These are phyloP conservation scores for Geum urbanum DNA, from an alignment of 306 rosid genomes.

Conservation along the genomic window DNA sequence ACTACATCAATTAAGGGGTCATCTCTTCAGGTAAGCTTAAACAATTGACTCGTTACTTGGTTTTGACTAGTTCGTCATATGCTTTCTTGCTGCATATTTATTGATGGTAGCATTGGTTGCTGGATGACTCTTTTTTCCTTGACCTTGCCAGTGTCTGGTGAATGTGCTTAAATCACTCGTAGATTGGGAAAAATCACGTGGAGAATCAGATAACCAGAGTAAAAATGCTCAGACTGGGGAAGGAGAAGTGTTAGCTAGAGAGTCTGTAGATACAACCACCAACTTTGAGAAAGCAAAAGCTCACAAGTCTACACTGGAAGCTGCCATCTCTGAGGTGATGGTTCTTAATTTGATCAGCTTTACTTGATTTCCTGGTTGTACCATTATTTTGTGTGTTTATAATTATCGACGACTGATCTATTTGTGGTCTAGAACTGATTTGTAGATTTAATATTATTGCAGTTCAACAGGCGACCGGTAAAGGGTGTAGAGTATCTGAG, in stretches of 20 bases:
- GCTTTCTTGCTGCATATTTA: conserved; percentile 6
- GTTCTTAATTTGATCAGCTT: conserved; percentile 9
- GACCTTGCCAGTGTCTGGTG: conserved; percentile 76
- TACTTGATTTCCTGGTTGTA: conserved; percentile 17
- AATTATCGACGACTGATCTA: conserved; percentile 18
- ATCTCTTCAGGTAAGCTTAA: conserved; percentile 84
- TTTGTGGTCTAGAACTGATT: conserved; percentile 40
- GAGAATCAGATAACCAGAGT: conserved; percentile 49
- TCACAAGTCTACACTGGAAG: conserved; percentile 94
- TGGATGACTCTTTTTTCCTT: conserved; percentile 30
- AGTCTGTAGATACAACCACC: conserved; percentile 56
- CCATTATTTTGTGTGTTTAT: neutral
- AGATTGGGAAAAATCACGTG: conserved; percentile 82
- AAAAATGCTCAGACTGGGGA: conserved; percentile 34
- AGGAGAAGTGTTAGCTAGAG: conserved; percentile 59
- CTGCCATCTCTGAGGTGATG: conserved; percentile 77
- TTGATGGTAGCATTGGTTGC: conserved; percentile 16
- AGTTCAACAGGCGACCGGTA: conserved; percentile 89
- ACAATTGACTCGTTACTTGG: conserved; percentile 13
- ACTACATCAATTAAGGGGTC: conserved; percentile 80
- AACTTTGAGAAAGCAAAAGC: conserved; percentile 96
- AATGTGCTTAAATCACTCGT: conserved; percentile 94
- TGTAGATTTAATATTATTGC: conserved; percentile 40
- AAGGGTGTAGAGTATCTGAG: conserved; percentile 85
- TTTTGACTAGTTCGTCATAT: conserved; percentile 24